Conservation (phyloP, 352 stramenopile genomes). For the Globisporangium megalacanthum region DNA sequence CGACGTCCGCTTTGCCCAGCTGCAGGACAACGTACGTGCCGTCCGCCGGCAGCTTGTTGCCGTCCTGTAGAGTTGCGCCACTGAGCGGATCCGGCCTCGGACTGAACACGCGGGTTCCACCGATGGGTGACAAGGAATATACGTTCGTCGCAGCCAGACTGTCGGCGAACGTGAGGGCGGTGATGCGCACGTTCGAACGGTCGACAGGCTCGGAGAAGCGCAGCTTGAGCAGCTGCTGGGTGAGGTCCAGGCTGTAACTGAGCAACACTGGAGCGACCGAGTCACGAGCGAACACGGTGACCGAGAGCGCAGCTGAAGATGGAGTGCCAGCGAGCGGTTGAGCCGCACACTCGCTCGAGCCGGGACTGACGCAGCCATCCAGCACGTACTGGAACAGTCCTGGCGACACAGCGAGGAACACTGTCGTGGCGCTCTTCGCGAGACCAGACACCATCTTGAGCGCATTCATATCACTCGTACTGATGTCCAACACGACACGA, state of each 20-base stretch:
- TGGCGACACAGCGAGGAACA: conserved; percentile 25
- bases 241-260: conserved; percentile 55
- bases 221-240: conserved; percentile 47
- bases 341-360: conserved; percentile 25
- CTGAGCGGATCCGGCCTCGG: conserved; percentile 43
- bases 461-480: conserved; percentile 32
- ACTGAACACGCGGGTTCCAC: conserved; percentile 31
- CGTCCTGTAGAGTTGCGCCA: conserved; percentile 33
- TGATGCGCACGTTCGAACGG: conserved; percentile 23
- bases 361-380: conserved; percentile 32
- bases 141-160: conserved; percentile 21
- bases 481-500: conserved; percentile 37
- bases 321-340: conserved; percentile 13
- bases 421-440: conserved; percentile 16
- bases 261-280: conserved; percentile 34
- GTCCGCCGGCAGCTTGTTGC: conserved; percentile 48
- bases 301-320: conserved; percentile 16
- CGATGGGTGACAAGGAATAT: conserved; percentile 31
- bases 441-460: conserved; percentile 34
- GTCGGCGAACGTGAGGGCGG: conserved; percentile 39
- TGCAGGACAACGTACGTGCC: conserved; percentile 55
- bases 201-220: conserved; percentile 69
- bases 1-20: conserved; percentile 35
- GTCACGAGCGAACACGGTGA: conserved; percentile 39
- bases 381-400: conserved; percentile 48